phyloP scores from a whole-genome alignment of 805 yeast species.

The Pichia californica region DNA sequence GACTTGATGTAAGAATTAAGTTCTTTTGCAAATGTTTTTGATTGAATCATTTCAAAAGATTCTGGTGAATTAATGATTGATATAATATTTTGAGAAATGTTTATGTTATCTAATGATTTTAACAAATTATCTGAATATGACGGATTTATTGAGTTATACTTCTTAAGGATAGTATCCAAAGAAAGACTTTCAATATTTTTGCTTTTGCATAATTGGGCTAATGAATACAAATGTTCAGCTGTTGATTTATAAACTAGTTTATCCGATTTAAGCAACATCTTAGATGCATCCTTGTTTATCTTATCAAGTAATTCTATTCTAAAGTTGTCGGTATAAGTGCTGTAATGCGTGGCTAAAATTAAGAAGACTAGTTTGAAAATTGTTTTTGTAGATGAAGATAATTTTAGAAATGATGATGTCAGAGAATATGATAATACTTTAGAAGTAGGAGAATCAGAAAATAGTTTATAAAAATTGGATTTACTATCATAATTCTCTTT shows the following conservation, averaged over 20 bases:
- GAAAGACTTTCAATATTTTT: not conserved
- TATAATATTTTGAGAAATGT: not conserved
- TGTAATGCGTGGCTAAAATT: slow-evolving; percentile 12
- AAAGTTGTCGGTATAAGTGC: slow-evolving; percentile 4
- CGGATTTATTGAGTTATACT: not conserved
- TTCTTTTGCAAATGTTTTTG: not conserved
- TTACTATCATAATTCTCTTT: not conserved
- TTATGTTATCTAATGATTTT: not conserved
- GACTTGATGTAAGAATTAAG: slow-evolving; percentile 2
- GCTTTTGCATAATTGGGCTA: not conserved
- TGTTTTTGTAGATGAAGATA: slow-evolving; percentile 14
- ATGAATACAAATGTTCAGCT: not conserved
- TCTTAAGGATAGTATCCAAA: not conserved
- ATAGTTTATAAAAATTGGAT: not conserved
- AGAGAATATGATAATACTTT: too few relatives aligned
- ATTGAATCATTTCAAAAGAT: not conserved
- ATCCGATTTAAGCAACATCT: slow-evolving; percentile 10
- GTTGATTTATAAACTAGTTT: slow-evolving; percentile 13
- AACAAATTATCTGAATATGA: not conserved
- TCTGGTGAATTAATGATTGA: not conserved
- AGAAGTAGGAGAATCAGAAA: too few relatives aligned
- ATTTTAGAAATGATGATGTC: slow-evolving; percentile 7
- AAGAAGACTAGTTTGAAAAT: slow-evolving; percentile 11
- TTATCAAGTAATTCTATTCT: slow-evolving; percentile 2
- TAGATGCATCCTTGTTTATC: slow-evolving; percentile 9